Conservation (phyloP, 805 yeast genomes). For the Candida easanensis region DNA sequence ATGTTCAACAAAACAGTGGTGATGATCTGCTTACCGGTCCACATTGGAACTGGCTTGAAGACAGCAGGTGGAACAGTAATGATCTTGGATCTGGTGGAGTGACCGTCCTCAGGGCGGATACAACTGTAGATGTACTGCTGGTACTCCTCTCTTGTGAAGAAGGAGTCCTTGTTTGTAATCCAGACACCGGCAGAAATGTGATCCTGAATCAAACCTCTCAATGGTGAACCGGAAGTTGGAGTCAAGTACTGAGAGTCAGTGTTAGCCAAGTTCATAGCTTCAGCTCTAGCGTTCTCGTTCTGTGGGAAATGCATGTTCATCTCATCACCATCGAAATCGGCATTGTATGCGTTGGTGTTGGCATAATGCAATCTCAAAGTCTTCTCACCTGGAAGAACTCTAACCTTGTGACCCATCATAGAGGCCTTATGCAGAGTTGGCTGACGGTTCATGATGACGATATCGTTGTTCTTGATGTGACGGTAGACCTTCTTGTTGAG, state of each 20-base stretch:
- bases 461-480: conserved; percentile 92
- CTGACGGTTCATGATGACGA: conserved; percentile 97
- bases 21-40: conserved; percentile 98
- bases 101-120: conserved; percentile 96
- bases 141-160: conserved; percentile 86
- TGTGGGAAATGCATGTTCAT: conserved; percentile 99
- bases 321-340: conserved; percentile 99
- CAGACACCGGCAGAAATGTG: conserved; percentile 99
- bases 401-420: conserved; percentile 98
- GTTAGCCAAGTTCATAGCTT: conserved; percentile 91
- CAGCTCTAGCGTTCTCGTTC: conserved; percentile 95
- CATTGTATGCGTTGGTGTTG: conserved; percentile 97
- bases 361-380: conserved; percentile 96
- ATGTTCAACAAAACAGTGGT: conserved; percentile 88
- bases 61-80: conserved; percentile 88
- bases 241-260: conserved; percentile 97
- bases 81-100: conserved; percentile 66
- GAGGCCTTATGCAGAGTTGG: conserved; percentile 99
- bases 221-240: conserved; percentile 97
- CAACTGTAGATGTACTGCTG: conserved; percentile 94
- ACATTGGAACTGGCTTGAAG: conserved; percentile 79
- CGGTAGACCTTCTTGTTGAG: conserved; percentile 91
- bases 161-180: conserved; percentile 90
- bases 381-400: conserved; percentile 96
- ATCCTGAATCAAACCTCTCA: conserved; percentile 98